A percentile compares a stretch with the other conserved stretches of the same genome.
Conservation (phyloP, 2,329 filamentous ascomycete species). For the Stemphylium beticola region DNA sequence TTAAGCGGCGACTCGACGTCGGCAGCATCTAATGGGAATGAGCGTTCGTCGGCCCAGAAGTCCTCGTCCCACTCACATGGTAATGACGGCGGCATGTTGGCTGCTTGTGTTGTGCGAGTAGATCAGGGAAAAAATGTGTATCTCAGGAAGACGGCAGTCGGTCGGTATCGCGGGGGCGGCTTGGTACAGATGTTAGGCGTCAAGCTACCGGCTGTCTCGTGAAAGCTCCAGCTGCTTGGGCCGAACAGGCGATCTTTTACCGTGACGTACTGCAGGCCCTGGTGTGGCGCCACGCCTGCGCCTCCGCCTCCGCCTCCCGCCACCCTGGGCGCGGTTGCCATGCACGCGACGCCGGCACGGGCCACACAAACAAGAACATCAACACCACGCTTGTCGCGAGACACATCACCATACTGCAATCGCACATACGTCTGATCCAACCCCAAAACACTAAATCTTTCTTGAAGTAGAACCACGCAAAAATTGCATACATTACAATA, state of each 20-base stretch:
- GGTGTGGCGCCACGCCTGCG: slow-evolving; percentile 11
- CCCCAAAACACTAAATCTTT: background rate
- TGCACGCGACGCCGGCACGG: slow-evolving; percentile 31
- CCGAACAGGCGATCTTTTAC: slow-evolving; percentile 19
- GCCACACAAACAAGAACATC: slow-evolving; percentile 39
- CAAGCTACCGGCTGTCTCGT: slow-evolving; percentile 19
- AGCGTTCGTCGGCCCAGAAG: slow-evolving; percentile 23
- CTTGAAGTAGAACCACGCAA: slow-evolving; percentile 3
- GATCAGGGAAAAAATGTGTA: background rate
- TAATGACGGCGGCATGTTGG: slow-evolving; percentile 45
- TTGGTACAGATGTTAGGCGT: slow-evolving; percentile 2
- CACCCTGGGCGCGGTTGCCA: slow-evolving; percentile 36
- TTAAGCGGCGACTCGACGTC: slow-evolving; percentile 97
- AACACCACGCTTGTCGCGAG: slow-evolving; percentile 36
- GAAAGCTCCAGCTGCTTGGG: slow-evolving; percentile 23
- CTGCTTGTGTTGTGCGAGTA: slow-evolving; percentile 6
- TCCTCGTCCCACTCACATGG: slow-evolving; percentile 38
- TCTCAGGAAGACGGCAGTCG: background rate
- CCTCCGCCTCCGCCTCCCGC: slow-evolving; percentile 15
- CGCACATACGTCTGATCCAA: background rate
- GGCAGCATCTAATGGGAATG: slow-evolving; percentile 75
- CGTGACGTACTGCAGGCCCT: slow-evolving; percentile 41
- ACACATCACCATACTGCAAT: slow-evolving; percentile 6
- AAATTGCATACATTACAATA: slow-evolving; percentile 56
- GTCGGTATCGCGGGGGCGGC: background rate